Evolutionary conservation across 2,329 filamentous ascomycete species (phyloP), one percentile per base, ranked within the genome.

Genomic region (Thielaviopsis populi): DNA sequence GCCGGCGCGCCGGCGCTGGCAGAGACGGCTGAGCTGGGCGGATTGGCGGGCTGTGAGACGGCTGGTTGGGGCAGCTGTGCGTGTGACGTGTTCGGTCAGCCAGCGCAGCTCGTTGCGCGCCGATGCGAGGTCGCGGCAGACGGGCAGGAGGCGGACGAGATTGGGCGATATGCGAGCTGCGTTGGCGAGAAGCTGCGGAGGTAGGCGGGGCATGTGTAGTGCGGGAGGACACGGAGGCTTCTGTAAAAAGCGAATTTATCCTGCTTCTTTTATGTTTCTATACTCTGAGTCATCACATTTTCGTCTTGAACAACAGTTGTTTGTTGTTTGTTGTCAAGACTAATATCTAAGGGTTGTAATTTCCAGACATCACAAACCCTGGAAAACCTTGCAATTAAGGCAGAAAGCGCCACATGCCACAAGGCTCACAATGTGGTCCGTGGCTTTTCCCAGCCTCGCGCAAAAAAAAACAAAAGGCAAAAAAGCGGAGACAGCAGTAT

Each of bases 21-120:
- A 83, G 6, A 85, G 72, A 1, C 63, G 60, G 59, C 41, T 61
- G 15, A 24, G 46, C 8, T 40, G 43, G 2, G 46, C 30, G 63
- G n/a, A 19, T 37, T 56, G 53, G 37, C 15, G 42, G 37, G 27
- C 33, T 41, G 43, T 58, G n/a, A 42, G 54, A 17, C 4, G 64
- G 64, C 63, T 37, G 65, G 37, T 59, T 63, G 54, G 50, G 60
- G 43, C 15, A 61, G 63, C 66, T 15, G 68, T 70, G 64, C 68
- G 69, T 42, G 76, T 73, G 67, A 80, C 78, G 70, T 88, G 81
- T 67, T 86, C 79, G 61, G 76, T 77, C 62, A 92, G 80, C 88
- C 88, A 92, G 69, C 86, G 80, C 61, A 91, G 76, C 75, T 92
- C 88, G 70, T 83, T 84, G 63, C 77, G 76, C 5, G 87, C 84